phyloP scores from a whole-genome alignment of 768 basidiomycete species.

The Amanita rubescens region DNA sequence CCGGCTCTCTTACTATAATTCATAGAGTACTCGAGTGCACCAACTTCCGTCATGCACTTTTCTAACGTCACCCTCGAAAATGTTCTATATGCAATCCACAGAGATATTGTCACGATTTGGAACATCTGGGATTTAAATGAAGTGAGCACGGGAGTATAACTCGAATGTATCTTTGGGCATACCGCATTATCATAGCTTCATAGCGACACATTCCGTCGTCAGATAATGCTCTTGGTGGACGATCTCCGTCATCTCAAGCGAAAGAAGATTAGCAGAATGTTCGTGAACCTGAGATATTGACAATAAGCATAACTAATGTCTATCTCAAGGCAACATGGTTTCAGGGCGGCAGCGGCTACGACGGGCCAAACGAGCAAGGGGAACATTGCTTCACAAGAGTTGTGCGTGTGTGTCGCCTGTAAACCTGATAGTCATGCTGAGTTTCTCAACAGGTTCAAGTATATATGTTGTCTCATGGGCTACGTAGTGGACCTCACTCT shows the following conservation, averaged over 20 bases:
- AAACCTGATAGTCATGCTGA: no score
- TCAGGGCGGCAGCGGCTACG: no score
- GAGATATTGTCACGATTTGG: slow-evolving; percentile 2
- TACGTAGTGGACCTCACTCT: slow-evolving; percentile 2
- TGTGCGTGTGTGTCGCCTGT: no score
- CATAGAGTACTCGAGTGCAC: not conserved
- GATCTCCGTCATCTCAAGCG: not conserved
- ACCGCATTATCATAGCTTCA: not conserved
- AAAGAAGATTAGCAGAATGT: not conserved
- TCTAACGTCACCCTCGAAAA: not conserved
- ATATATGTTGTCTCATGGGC: slow-evolving; percentile 2
- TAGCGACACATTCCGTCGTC: not conserved
- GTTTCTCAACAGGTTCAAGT: no score
- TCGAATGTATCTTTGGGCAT: not conserved
- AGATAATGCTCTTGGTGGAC: not conserved
- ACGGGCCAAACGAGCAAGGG: no score
- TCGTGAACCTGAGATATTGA: not conserved
- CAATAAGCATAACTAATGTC: not conserved
- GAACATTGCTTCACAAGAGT: no score
- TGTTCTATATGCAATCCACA: not conserved
- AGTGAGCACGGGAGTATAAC: not conserved
- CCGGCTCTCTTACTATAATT: not conserved
- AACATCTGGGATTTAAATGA: not conserved
- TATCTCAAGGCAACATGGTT: not conserved
- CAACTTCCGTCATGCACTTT: not conserved